phyloP scores from a whole-genome alignment of 306 rosid genomes.

The Ormosia emarginata region DNA sequence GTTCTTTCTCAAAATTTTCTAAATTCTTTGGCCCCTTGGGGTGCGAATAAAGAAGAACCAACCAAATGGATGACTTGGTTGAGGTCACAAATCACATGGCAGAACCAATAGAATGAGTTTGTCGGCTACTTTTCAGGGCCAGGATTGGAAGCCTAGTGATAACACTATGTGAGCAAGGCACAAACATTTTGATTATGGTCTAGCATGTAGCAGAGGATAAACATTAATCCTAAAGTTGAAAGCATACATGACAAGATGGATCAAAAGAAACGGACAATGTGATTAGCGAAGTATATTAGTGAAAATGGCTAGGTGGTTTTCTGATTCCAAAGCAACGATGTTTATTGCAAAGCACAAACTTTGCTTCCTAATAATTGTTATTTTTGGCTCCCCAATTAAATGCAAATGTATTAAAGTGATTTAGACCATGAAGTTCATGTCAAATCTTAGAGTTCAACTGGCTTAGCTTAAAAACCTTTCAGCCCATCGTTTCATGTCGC shows the following conservation, averaged over 20 bases:
- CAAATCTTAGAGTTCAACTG: conserved; percentile 52
- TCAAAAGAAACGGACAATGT: conserved; percentile 21
- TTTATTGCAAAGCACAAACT: conserved; percentile 43
- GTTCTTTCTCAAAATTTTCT: conserved; percentile 21
- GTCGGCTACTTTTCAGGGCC: conserved; percentile 84
- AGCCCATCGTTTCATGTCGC: conserved; percentile 86
- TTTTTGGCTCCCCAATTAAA: conserved; percentile 33
- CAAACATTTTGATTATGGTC: conserved; percentile 75
- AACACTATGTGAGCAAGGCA: conserved; percentile 46
- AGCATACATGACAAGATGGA: conserved; percentile 57
- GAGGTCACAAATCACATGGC: conserved; percentile 87
- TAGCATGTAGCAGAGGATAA: conserved; percentile 73
- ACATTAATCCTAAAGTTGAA: conserved; percentile 56
- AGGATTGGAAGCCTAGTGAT: conserved; percentile 59
- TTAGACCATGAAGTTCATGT: conserved; percentile 52
- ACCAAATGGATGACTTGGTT: conserved; percentile 59
- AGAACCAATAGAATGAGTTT: conserved; percentile 69
- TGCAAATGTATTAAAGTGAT: conserved; percentile 32
- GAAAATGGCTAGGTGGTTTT: conserved; percentile 31
- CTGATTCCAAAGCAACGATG: conserved; percentile 56
- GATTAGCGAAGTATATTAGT: conserved; percentile 30
- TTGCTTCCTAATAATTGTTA: conserved; percentile 40
- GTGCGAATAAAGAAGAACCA: conserved; percentile 40
- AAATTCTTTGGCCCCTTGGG: conserved; percentile 21
- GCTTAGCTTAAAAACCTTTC: conserved; percentile 63